Evolutionary conservation across 2,329 filamentous ascomycete genomes (phyloP).

Genomic region (Neopestalotiopsis rosae): DNA sequence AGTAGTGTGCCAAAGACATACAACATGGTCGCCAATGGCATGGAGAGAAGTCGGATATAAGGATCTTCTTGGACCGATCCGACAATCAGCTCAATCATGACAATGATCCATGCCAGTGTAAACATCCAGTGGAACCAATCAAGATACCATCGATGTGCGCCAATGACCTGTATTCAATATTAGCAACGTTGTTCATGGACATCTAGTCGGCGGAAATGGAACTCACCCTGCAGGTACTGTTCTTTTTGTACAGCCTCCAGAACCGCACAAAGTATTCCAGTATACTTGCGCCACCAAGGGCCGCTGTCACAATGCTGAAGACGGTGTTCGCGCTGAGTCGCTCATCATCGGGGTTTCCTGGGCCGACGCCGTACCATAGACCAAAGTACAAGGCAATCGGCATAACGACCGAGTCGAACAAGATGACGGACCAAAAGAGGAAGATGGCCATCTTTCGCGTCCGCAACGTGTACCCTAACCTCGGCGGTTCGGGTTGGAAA

Average conservation of each 20-base stretch:
- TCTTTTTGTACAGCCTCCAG: slow-evolving; percentile 57
- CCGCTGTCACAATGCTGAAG: slow-evolving; percentile 57
- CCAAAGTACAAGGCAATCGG: slow-evolving; percentile 65
- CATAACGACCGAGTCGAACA: slow-evolving; percentile 62
- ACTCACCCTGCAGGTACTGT: slow-evolving; percentile 57
- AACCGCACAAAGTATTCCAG: slow-evolving; percentile 57
- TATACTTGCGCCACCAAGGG: slow-evolving; percentile 55
- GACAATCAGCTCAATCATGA: slow-evolving; percentile 62
- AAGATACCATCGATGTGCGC: slow-evolving; percentile 41
- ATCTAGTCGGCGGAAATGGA: slow-evolving; percentile 28
- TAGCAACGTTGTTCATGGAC: background rate
- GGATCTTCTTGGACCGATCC: slow-evolving; percentile 28
- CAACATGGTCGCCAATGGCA: slow-evolving; percentile 55
- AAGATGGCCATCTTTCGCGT: slow-evolving; percentile 57
- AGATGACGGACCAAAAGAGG: slow-evolving; percentile 64
- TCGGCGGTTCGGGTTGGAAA: slow-evolving; percentile 21
- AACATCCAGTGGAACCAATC: slow-evolving; percentile 66
- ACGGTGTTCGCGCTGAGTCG: slow-evolving; percentile 32
- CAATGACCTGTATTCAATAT: slow-evolving; percentile 32
- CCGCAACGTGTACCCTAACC: slow-evolving; percentile 24
- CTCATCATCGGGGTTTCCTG: slow-evolving; percentile 38
- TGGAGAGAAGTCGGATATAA: slow-evolving; percentile 55
- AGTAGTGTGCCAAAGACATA: slow-evolving; percentile 57
- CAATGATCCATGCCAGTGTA: slow-evolving; percentile 57
- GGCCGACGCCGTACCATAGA: slow-evolving; percentile 55